Evolutionary conservation across 129 eudicot genomes (phyloP), one percentile per base, ranked within the genome.

Genomic region (Sambucus nigra): DNA sequence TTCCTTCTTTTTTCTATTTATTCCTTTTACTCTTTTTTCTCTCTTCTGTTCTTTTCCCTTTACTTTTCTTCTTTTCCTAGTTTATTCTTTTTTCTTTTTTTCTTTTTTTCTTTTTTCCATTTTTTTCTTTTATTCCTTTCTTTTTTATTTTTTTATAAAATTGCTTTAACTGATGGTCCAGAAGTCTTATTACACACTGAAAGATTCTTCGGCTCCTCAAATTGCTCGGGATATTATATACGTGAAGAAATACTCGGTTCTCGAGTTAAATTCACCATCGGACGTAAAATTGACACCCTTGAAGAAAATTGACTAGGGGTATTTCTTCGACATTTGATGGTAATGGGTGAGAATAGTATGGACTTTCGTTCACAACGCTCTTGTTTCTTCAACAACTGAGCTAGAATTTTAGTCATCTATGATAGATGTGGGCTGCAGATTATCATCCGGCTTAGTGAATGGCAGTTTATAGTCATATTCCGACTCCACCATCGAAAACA

Each of bases 381-480:
- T 85, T 94, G 91, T 91, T 54, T 82, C 99, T 76, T 78, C 99
- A 55, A 91, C 95, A 60, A 91, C 68, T 15, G 99, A 91, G 31
- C 55, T 84, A 60, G 95, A 80, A 50, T 59, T 76, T 67, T 71
- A 84, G 32, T 72, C 87, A 54, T 64, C 76, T 2, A 60, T 75
- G 49, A 63, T 81, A 12, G 94, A 40, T 33, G 76, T 52, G 51
- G 86, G 76, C 47, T 76, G 85, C 50, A 82, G 47, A 69, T 66
- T 79, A 60, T 82, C 94, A 75, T 86, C 99, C 0, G 95, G 86
- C 27, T 91, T 95, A 24, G 99, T 95, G 62, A 86, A 91, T 18
- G 84, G 95, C 63, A 91, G 33, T 47, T 89, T 80, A 33, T 86
- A 94, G 41, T 91, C 95, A 15, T 94, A 69, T 55, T 88, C 99